phyloP scores from a whole-genome alignment of 768 basidiomycete genomes.

The Agrocybe praecox region DNA sequence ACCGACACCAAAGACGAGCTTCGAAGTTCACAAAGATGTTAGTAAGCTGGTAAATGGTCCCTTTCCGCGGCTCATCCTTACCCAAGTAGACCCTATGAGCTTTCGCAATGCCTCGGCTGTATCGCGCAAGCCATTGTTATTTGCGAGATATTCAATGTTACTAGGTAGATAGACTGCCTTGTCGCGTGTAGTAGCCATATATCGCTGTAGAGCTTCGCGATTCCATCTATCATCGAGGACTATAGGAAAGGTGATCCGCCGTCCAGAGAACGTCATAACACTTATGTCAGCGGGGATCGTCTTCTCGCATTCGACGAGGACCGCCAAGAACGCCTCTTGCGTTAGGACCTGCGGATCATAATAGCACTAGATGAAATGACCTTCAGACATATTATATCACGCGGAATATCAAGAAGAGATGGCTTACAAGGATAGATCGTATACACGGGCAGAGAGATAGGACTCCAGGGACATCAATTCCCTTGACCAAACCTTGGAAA shows the following conservation, averaged over 20 bases:
- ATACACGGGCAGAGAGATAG: constrained; percentile 52
- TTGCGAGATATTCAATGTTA: constrained; percentile 68
- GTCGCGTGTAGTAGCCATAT: constrained; percentile 56
- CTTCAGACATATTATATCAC: background rate
- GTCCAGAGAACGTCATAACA: constrained; percentile 47
- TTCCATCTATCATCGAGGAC: constrained; percentile 63
- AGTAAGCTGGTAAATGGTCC: too few species aligned
- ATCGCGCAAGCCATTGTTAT: constrained; percentile 57
- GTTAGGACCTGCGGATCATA: constrained; percentile 46
- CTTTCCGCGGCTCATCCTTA: too few species aligned
- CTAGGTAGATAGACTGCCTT: constrained; percentile 69
- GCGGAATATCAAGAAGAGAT: background rate
- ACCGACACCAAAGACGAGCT: constrained; percentile 65
- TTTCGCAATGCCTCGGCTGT: constrained; percentile 45
- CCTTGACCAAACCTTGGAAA: constrained; percentile 43
- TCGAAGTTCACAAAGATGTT: too few species aligned
- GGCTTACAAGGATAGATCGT: constrained; percentile 56
- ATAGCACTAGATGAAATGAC: constrained; percentile 39
- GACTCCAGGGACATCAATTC: constrained; percentile 34
- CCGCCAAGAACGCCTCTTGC: constrained; percentile 43
- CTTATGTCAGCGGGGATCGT: constrained; percentile 40
- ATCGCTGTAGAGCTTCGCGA: constrained; percentile 54
- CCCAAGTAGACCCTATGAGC: constrained; percentile 53
- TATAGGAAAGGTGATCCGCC: constrained; percentile 62
- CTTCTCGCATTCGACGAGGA: constrained; percentile 39